phyloP scores from a whole-genome alignment of 306 rosid species.

The Pyrus pyrifolia region DNA sequence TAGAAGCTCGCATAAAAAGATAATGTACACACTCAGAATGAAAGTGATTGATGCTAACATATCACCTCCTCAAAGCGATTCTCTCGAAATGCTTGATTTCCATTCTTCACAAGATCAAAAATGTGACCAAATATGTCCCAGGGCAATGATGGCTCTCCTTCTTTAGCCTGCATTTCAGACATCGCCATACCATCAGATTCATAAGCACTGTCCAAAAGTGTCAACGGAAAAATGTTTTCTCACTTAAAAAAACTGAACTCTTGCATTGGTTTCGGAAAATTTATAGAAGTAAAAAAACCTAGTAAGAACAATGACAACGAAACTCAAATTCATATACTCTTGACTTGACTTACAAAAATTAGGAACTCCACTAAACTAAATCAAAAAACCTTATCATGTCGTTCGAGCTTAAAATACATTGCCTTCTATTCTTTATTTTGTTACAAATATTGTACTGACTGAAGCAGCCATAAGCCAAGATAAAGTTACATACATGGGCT shows the following conservation, averaged over 20 bases:
- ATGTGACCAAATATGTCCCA: slow-evolving; percentile 50
- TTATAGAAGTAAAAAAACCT: neutral
- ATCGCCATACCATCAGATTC: slow-evolving; percentile 15
- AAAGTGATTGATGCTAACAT: neutral
- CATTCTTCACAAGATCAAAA: slow-evolving; percentile 57
- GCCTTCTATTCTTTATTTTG: neutral
- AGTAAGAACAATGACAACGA: neutral
- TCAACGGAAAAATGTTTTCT: neutral
- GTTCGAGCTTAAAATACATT: neutral
- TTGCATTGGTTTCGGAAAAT: neutral
- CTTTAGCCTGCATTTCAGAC: slow-evolving; percentile 53
- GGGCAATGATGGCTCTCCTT: slow-evolving; percentile 37
- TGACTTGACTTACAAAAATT: neutral
- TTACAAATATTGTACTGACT: neutral
- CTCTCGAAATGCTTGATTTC: slow-evolving; percentile 64
- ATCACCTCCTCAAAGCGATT: slow-evolving; percentile 65
- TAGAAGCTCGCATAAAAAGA: neutral
- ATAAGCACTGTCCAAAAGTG: neutral
- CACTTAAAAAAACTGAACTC: neutral
- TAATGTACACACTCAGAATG: neutral
- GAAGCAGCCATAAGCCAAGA: neutral
- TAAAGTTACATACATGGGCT: neutral
- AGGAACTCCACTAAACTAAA: neutral
- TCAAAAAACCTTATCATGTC: neutral
- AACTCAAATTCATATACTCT: neutral